Conservation (phyloP, 1,284 basidiomycete species). For the Chalciporus sp. region DNA sequence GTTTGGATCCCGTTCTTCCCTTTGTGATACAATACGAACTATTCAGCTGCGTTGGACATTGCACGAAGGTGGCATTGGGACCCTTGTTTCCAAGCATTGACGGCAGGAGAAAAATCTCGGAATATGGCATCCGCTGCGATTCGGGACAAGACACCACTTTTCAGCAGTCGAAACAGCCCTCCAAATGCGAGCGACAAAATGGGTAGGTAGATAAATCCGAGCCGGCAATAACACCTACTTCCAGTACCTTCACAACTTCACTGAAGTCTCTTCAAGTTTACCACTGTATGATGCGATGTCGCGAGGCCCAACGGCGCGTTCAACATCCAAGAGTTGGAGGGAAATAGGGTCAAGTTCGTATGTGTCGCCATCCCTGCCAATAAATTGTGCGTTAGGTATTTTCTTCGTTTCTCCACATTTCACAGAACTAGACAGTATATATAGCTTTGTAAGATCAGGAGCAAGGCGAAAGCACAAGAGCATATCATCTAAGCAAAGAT, state of each 20-base stretch:
- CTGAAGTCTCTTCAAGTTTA: too few species aligned
- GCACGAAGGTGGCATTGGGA: too few species aligned
- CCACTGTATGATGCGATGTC: not conserved
- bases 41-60: too few species aligned
- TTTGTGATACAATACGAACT: too few species aligned
- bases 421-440: conserved; percentile 19
- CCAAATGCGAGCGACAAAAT: conserved; percentile 5
- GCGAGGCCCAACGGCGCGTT: too few species aligned
- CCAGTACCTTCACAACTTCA: conserved; percentile 14
- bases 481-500: not conserved
- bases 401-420: too few species aligned
- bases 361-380: not conserved
- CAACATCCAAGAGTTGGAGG: not conserved
- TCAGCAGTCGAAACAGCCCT: conserved; percentile 19
- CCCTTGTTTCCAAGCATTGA: too few species aligned
- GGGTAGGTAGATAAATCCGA: conserved; percentile 20
- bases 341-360: conserved; percentile 19
- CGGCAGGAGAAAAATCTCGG: too few species aligned
- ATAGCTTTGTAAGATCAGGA: conserved; percentile 20
- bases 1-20: too few species aligned
- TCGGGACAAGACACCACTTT: conserved; percentile 11
- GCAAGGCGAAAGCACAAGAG: conserved; percentile 22
- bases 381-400: not conserved
- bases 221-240: conserved; percentile 1
- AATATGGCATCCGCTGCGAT: too few species aligned